Conservation (phyloP, 352 stramenopile genomes). For the Globisporangium perplexum region DNA sequence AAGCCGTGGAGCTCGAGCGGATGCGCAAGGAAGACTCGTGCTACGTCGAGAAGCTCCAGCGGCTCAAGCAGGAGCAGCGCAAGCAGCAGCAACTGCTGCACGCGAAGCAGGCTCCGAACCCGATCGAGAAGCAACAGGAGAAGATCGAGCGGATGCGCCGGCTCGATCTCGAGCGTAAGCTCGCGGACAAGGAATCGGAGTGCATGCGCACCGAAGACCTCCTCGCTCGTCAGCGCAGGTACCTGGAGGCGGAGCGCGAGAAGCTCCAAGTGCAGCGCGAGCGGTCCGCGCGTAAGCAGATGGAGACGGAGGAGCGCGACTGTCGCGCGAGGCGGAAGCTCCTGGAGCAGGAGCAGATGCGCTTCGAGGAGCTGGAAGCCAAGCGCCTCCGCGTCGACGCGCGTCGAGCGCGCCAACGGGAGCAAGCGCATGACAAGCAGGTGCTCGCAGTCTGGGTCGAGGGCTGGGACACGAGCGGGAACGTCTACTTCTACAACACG, state of each 20-base stretch:
- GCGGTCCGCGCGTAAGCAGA: conserved; percentile 29
- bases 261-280: conserved; percentile 33
- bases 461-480: conserved; percentile 38
- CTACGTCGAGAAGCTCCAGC: conserved; percentile 42
- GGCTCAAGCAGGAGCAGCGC: conserved; percentile 21
- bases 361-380: conserved; percentile 22
- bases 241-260: conserved; percentile 22
- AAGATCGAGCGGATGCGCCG: conserved; percentile 42
- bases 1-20: conserved; percentile 25
- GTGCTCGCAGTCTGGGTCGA: conserved; percentile 35
- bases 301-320: conserved; percentile 42
- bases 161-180: conserved; percentile 30
- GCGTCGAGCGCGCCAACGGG: conserved; percentile 19
- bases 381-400: conserved; percentile 32
- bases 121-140: conserved; percentile 36
- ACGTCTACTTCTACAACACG: conserved; percentile 64
- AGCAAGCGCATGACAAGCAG: conserved; percentile 27
- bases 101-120: conserved; percentile 15
- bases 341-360: conserved; percentile 15
- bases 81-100: conserved; percentile 14
- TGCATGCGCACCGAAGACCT: conserved; percentile 48
- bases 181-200: conserved; percentile 21
- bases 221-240: conserved; percentile 32
- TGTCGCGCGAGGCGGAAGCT: conserved; percentile 26
- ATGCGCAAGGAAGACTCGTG: conserved; percentile 56